phyloP scores from a whole-genome alignment of 257 asterid species.

The Dorcoceras hygrometricum region DNA sequence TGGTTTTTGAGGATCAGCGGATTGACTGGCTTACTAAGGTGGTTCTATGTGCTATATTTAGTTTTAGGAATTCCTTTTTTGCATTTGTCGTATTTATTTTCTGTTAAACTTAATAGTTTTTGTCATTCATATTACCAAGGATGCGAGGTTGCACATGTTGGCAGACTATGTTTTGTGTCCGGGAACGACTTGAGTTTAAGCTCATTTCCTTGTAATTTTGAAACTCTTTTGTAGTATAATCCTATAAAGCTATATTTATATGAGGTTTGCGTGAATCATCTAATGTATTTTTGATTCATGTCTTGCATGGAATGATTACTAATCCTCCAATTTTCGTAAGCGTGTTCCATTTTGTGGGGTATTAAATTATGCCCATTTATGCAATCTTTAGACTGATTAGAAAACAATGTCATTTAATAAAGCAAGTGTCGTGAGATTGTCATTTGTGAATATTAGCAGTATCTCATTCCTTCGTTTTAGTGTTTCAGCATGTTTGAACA shows the following conservation, averaged over 20 bases:
- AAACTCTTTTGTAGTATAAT: background rate
- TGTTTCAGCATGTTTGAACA: background rate
- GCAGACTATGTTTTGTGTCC: background rate
- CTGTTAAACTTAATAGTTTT: background rate
- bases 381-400: background rate
- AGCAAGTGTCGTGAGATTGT: background rate
- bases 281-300: background rate
- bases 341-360: background rate
- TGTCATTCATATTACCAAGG: background rate
- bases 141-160: background rate
- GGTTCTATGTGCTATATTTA: background rate
- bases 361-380: background rate
- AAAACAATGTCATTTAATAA: background rate
- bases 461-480: background rate
- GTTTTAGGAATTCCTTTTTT: background rate
- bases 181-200: background rate
- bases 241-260: background rate
- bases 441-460: background rate
- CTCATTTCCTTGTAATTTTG: background rate
- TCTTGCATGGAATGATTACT: background rate
- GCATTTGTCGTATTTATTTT: background rate
- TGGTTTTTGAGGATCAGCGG: background rate
- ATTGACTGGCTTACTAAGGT: background rate
- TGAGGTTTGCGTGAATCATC: background rate
- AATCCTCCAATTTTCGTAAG: background rate